Conservation (phyloP, 2,329 filamentous ascomycete genomes). For the Talaromyces atroroseus region DNA sequence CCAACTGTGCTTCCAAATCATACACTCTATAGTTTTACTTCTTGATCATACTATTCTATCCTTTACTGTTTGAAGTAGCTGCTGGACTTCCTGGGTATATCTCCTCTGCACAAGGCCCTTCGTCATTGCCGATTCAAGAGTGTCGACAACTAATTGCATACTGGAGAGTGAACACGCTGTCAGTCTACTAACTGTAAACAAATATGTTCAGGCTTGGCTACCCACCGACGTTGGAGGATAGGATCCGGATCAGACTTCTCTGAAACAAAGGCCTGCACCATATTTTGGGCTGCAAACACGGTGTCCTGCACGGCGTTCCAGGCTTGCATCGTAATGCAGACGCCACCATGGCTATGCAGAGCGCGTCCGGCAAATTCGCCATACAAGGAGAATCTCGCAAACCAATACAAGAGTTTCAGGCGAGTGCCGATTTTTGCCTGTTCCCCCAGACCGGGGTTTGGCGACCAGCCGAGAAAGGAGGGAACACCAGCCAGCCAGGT, state of each 20-base stretch:
- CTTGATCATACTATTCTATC: neutral
- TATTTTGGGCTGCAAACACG: neutral
- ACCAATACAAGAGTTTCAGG: constrained; percentile 2
- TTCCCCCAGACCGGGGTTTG: neutral
- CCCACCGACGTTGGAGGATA: neutral
- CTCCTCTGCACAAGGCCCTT: neutral
- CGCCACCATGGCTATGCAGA: neutral
- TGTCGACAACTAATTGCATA: neutral
- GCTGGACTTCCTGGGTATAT: neutral
- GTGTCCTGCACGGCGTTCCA: constrained; percentile 1
- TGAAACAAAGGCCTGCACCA: neutral
- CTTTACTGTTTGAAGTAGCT: neutral
- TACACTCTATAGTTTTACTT: neutral
- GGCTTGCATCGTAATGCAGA: neutral
- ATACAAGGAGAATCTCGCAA: constrained; percentile 3
- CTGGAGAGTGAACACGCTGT: neutral
- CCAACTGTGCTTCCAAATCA: neutral
- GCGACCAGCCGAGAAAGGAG: constrained; percentile 2
- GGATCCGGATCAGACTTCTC: neutral
- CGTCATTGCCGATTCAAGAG: neutral
- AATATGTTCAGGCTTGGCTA: neutral
- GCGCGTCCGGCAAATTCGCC: neutral
- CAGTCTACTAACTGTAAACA: neutral
- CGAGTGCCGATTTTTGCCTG: constrained; percentile 2
- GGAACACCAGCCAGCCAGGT: constrained; percentile 3